phyloP scores from a whole-genome alignment of 2,329 filamentous ascomycete species.

The Lasiodiplodia theobromae region DNA sequence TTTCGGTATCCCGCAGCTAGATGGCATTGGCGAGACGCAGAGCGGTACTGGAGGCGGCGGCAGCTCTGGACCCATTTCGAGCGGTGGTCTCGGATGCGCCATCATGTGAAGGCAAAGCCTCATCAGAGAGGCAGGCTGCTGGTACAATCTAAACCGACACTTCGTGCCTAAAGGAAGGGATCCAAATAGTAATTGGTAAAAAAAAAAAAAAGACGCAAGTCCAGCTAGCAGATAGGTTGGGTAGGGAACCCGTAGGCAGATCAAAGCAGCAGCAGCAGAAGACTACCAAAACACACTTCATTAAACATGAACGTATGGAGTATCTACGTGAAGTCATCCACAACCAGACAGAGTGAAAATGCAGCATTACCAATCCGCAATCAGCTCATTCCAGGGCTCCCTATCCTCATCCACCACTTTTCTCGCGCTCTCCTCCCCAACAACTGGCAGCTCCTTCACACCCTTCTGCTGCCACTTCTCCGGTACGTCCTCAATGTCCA shows the following conservation, averaged over 20 bases:
- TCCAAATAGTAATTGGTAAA: background rate
- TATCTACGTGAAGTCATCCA: background rate
- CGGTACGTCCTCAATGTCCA: slow-evolving; percentile 62
- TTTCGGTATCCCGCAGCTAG: background rate
- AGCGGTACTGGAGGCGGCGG: background rate
- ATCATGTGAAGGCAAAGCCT: background rate
- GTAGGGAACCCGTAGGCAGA: background rate
- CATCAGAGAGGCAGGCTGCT: background rate
- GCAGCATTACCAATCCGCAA: slow-evolving; percentile 49
- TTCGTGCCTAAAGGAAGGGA: background rate
- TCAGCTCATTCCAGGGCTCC: slow-evolving; percentile 55
- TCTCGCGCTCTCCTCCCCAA: slow-evolving; percentile 55
- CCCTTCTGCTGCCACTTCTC: slow-evolving; percentile 53
- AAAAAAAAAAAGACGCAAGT: background rate
- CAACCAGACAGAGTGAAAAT: background rate
- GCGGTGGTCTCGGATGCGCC: background rate
- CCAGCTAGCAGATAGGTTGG: background rate
- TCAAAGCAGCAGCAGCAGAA: background rate
- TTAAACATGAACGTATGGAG: background rate
- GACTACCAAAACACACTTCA: background rate
- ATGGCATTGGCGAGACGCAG: background rate
- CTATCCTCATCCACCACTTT: slow-evolving; percentile 55
- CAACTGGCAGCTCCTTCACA: slow-evolving; percentile 55
- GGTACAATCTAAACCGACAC: background rate
- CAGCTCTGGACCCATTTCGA: background rate